Base-by-base conservation (phyloP, 1,284 basidiomycete genomes). In the Phylloboletellus chloephorus region DNA sequence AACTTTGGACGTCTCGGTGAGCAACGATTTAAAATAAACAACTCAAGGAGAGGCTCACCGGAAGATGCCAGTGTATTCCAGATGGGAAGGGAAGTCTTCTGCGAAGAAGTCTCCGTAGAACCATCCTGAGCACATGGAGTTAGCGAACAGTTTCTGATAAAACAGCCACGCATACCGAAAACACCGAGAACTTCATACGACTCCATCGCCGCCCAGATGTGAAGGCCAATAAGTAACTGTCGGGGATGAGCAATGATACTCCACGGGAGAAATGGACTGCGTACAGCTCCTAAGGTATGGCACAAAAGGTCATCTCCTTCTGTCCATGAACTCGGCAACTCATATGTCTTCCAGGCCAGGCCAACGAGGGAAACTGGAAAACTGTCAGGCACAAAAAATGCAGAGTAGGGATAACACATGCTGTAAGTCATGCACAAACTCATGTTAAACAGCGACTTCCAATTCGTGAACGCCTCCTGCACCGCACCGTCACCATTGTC, bases 91-190 rank as follows among this genome's bases (percentile, higher is more conserved):
- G 61, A 91, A 95, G 52, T 92, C 88, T 52, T 91, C 82, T 61
- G 97, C 85, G 74, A 98, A 98, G 67, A 98, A 98, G 65, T 98
- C 95, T 16, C 91, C 91, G 55, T 94, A 97, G 67, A 95, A 92
- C 93, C 93, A 97, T 13, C 93, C 88, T 89, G 39, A 7, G 28
- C 5, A 16, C 15, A 22, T 13, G 12, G 13, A 35, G n/a, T 58
- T 22, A 44, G 46, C 15, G 47, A 24, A 8, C 15, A 9, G 21
- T 37, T 29, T 28, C 36, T 22, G 20, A 32, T 26, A 26, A 42
- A 21, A 26, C 29, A 4, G 7, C 22, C 19, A 16, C 13, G 45
- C 69, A 39, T 53, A 85, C 87, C 91, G 58, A 96, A 96, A 32
- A 88, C 78, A 5, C 95, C 95, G 0, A 98, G 76, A 12, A 94